Percentiles rank a stretch among this genome's conserved stretches.
Evolutionary conservation across 345 rosid genomes (phyloP).

Genomic region (Ceriops tagal): DNA sequence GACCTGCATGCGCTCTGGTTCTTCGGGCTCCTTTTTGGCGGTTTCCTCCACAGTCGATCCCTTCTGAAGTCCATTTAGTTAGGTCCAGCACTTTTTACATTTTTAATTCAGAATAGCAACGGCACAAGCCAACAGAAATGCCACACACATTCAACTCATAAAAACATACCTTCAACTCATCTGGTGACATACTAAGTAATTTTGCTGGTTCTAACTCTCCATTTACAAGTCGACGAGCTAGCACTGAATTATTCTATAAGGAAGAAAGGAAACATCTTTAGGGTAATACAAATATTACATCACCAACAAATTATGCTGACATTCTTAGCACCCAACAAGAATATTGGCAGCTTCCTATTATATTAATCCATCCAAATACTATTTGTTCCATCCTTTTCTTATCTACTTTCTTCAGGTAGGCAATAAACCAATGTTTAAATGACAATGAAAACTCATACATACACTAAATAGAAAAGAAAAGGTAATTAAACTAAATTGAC

Average conservation of each 20-base stretch:
- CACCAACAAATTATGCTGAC: not conserved
- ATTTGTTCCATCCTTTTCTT: not conserved
- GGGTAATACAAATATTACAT: not conserved
- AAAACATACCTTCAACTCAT: constrained; percentile 67
- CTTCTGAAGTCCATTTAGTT: constrained; percentile 46
- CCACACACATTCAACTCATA: not conserved
- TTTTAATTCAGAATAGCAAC: not conserved
- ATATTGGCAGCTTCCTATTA: not conserved
- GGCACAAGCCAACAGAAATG: not conserved
- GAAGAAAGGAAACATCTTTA: constrained; percentile 1
- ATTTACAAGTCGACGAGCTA: constrained; percentile 72
- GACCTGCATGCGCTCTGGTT: constrained; percentile 77
- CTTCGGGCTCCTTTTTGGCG: constrained; percentile 79
- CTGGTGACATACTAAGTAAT: constrained; percentile 85
- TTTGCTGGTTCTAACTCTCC: constrained; percentile 78
- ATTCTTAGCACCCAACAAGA: not conserved
- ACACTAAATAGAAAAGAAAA: too few relatives aligned
- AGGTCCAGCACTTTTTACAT: not conserved
- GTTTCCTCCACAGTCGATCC: constrained; percentile 90
- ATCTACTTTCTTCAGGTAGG: too few relatives aligned
- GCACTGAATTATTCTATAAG: constrained; percentile 49
- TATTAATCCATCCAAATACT: not conserved
- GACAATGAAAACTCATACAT: too few relatives aligned
- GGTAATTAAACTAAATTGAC: too few relatives aligned
- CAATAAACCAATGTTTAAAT: too few relatives aligned